Conservation (phyloP, 257 asterid species). For the Galeopsis tetrahit region DNA sequence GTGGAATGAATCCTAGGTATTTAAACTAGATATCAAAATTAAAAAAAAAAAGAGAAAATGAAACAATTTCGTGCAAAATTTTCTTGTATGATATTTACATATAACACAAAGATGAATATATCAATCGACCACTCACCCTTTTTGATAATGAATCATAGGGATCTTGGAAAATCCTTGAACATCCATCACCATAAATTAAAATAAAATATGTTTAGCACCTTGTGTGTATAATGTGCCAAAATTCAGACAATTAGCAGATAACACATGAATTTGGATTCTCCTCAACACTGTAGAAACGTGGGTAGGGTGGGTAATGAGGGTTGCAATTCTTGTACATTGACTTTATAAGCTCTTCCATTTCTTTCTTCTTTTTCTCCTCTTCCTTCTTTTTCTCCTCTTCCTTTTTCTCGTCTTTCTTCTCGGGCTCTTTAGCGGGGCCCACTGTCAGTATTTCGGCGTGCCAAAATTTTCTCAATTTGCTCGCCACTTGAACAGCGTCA, state of each 20-base stretch:
- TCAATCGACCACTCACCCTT: slow-evolving; percentile 16
- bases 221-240: background rate
- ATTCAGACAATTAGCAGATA: slow-evolving; percentile 25
- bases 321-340: slow-evolving; percentile 31
- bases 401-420: slow-evolving; percentile 38
- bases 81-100: background rate
- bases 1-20: no score
- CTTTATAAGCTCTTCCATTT: slow-evolving; percentile 37
- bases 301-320: slow-evolving; percentile 41
- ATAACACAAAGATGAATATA: background rate
- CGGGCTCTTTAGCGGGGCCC: slow-evolving; percentile 63
- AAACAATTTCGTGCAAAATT: no score
- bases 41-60: no score
- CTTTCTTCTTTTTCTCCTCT: slow-evolving; percentile 37
- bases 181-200: background rate
- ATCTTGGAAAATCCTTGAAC: background rate
- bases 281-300: slow-evolving; percentile 44
- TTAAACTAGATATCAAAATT: no score
- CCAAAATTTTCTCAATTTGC: slow-evolving; percentile 52
- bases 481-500: slow-evolving; percentile 56
- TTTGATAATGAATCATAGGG: background rate
- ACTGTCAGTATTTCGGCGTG: slow-evolving; percentile 50
- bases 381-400: slow-evolving; percentile 33
- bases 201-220: background rate
- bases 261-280: slow-evolving; percentile 60